A percentile compares a stretch with the other conserved stretches of the same genome.
These are phyloP conservation scores for Forsythia viridissima DNA, from an alignment of 257 asterid species.

Conservation along the genomic window DNA sequence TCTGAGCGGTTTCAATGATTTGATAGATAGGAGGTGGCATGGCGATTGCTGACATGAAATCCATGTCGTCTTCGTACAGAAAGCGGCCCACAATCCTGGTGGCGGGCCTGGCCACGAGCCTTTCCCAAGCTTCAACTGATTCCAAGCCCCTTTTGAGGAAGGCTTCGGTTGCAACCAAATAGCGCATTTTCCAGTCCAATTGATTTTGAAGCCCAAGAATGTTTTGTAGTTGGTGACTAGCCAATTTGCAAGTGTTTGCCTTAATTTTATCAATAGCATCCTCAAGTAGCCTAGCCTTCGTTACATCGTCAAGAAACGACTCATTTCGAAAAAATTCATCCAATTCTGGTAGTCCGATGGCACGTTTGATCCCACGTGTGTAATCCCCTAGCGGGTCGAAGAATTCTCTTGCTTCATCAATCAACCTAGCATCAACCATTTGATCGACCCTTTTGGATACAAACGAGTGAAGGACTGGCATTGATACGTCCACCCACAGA, in stretches of 20 bases:
- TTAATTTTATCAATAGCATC: slow-evolving; percentile 56
- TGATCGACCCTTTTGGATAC: slow-evolving; percentile 65
- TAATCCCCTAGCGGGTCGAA: slow-evolving; percentile 55
- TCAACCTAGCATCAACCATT: slow-evolving; percentile 64
- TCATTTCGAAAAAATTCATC: slow-evolving; percentile 44
- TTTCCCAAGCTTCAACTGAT: slow-evolving; percentile 63
- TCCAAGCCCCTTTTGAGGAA: slow-evolving; percentile 46
- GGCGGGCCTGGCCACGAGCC: slow-evolving; percentile 54
- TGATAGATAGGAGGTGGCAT: slow-evolving; percentile 27
- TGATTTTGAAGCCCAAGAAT: slow-evolving; percentile 50
- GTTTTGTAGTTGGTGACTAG: slow-evolving; percentile 54
- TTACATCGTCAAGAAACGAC: slow-evolving; percentile 11
- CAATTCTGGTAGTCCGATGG: slow-evolving; percentile 81
- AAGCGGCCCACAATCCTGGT: slow-evolving; percentile 47
- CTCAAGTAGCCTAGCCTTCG: slow-evolving; percentile 31
- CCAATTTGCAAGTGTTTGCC: slow-evolving; percentile 53
- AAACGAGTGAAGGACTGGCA: slow-evolving; percentile 43
- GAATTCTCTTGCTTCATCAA: slow-evolving; percentile 58
- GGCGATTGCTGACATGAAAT: slow-evolving; percentile 26
- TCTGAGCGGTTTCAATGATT: neutral
- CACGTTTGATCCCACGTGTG: slow-evolving; percentile 58
- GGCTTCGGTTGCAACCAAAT: slow-evolving; percentile 73
- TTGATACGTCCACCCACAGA: slow-evolving; percentile 67
- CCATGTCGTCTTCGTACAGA: slow-evolving; percentile 29
- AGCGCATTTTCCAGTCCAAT: slow-evolving; percentile 49